A percentile compares a stretch with the other conserved stretches of the same genome.
Evolutionary conservation across 2,329 filamentous ascomycete genomes (phyloP).

Genomic region (Chaetomium sp.): DNA sequence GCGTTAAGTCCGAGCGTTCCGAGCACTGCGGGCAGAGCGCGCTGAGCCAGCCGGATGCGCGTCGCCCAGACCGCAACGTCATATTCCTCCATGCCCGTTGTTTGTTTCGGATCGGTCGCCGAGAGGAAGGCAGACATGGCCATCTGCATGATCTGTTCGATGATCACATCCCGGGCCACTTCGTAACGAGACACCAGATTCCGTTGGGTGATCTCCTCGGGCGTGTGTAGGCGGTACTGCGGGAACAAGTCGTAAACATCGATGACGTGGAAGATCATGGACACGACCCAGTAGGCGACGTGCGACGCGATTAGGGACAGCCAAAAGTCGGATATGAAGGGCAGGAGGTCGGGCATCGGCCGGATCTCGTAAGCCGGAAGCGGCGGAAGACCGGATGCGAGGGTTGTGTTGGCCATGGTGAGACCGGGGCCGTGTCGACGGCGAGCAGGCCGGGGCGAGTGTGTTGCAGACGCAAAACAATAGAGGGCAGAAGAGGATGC

Average conservation of each 20-base stretch:
- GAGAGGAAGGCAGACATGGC: constrained; percentile 67
- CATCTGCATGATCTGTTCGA: constrained; percentile 91
- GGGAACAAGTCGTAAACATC: constrained; percentile 85
- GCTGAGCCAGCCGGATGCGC: constrained; percentile 76
- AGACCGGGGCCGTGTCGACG: constrained; percentile 13
- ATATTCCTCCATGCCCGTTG: constrained; percentile 76
- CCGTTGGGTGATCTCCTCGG: constrained; percentile 82
- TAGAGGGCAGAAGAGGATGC: background rate
- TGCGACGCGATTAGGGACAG: constrained; percentile 76
- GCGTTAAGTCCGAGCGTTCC: constrained; percentile 76
- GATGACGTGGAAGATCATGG: constrained; percentile 82
- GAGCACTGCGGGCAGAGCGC: constrained; percentile 72
- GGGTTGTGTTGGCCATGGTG: constrained; percentile 54
- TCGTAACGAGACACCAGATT: constrained; percentile 86
- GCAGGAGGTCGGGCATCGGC: constrained; percentile 70
- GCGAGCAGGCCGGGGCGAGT: background rate
- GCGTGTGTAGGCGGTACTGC: constrained; percentile 91
- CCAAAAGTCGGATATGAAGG: constrained; percentile 79
- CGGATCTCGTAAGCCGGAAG: constrained; percentile 78
- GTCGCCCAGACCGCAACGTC: constrained; percentile 90
- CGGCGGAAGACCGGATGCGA: constrained; percentile 71
- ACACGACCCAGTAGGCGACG: constrained; percentile 84
- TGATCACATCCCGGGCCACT: constrained; percentile 84
- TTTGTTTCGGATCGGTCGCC: constrained; percentile 72
- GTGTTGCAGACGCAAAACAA: background rate